Evolutionary conservation across 768 basidiomycete genomes (phyloP).

Genomic region (Agrocybe pediades): DNA sequence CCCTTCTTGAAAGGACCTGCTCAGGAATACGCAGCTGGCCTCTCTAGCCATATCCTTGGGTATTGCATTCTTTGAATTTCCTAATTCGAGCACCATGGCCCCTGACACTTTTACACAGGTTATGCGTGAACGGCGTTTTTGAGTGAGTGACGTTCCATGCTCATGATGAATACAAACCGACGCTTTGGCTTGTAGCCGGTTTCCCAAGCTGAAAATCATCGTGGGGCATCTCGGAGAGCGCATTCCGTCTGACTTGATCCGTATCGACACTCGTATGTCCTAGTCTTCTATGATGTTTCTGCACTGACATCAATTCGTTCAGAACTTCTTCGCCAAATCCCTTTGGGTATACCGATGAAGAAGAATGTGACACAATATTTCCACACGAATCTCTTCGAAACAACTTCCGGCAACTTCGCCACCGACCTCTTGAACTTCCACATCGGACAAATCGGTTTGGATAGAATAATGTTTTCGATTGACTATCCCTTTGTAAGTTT

Average conservation of each 20-base stretch:
- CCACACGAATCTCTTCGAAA: conserved; percentile 40
- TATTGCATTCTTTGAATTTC: conserved; percentile 6
- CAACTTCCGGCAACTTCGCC: conserved; percentile 42
- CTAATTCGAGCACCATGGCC: background rate
- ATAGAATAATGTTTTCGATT: conserved; percentile 43
- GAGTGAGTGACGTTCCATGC: conserved; percentile 24
- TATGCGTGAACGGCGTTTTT: conserved; percentile 41
- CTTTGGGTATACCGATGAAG: conserved; percentile 37
- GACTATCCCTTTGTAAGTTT: conserved; percentile 35
- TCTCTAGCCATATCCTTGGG: conserved; percentile 43
- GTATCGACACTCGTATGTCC: conserved; percentile 40
- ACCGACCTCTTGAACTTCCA: conserved; percentile 41
- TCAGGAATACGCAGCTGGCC: conserved; percentile 40
- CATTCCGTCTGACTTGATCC: conserved; percentile 40
- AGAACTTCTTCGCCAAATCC: conserved; percentile 32
- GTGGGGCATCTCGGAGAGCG: conserved; percentile 46
- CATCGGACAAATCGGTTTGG: conserved; percentile 37
- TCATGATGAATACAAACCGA: background rate
- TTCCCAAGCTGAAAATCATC: conserved; percentile 40
- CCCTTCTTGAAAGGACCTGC: conserved; percentile 32
- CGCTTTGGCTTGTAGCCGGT: conserved; percentile 29
- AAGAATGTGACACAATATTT: conserved; percentile 39
- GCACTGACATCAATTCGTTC: background rate
- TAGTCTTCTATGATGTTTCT: background rate
- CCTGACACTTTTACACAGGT: conserved; percentile 9